phyloP scores from a whole-genome alignment of 2,329 filamentous ascomycete species.

The Lasiodiplodia gonubiensis region DNA sequence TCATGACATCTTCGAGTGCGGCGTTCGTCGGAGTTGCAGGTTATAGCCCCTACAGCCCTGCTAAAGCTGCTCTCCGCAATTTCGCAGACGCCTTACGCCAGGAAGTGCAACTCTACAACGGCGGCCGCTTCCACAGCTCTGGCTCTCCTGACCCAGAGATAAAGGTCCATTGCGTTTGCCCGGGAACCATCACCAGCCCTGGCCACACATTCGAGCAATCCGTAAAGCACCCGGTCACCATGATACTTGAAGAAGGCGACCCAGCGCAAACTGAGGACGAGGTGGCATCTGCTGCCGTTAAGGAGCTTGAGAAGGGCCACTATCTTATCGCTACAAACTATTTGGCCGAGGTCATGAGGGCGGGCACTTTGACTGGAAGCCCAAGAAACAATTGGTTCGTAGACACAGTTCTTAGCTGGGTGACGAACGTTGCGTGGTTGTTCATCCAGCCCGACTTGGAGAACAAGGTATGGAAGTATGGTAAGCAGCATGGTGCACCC shows the following conservation, averaged over 20 bases:
- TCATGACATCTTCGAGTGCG: constrained; percentile 82
- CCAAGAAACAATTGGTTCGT: constrained; percentile 59
- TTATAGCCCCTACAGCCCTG: constrained; percentile 81
- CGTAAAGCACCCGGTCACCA: constrained; percentile 80
- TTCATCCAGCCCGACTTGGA: constrained; percentile 64
- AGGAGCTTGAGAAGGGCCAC: constrained; percentile 78
- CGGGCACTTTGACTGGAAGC: constrained; percentile 58
- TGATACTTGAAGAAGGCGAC: constrained; percentile 81
- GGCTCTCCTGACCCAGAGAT: constrained; percentile 60
- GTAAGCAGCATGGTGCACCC: constrained; percentile 58
- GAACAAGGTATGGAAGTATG: constrained; percentile 62
- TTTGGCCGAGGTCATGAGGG: constrained; percentile 74
- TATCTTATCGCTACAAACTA: constrained; percentile 79
- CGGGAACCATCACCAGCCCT: constrained; percentile 79
- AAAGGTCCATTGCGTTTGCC: constrained; percentile 80
- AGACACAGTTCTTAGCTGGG: constrained; percentile 62
- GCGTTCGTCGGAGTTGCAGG: constrained; percentile 80
- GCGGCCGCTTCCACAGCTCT: constrained; percentile 52
- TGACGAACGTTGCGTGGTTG: constrained; percentile 60
- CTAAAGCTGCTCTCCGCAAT: constrained; percentile 83
- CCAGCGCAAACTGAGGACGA: constrained; percentile 77
- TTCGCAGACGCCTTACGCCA: constrained; percentile 83
- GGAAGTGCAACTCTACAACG: constrained; percentile 86
- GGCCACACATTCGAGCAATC: constrained; percentile 77
- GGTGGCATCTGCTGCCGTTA: constrained; percentile 73